phyloP scores from a whole-genome alignment of 495 filamentous ascomycete species.

The Tuber borchii region DNA sequence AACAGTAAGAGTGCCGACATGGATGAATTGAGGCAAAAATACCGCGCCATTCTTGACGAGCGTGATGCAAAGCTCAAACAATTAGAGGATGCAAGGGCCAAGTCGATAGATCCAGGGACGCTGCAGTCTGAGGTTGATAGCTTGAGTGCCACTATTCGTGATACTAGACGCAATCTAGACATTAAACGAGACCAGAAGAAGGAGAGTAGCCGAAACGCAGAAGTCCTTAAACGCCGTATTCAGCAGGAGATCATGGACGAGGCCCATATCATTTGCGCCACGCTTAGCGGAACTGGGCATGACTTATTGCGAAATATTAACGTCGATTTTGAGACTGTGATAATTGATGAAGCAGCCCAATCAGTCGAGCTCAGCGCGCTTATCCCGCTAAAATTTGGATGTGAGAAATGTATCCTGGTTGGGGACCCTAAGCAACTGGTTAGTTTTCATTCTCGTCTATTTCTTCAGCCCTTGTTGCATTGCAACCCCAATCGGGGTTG shows the following conservation, averaged over 20 bases:
- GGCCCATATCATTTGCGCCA: slow-evolving; percentile 89
- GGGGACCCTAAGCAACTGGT: slow-evolving; percentile 90
- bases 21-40: slow-evolving; percentile 73
- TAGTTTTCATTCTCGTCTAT: slow-evolving; percentile 9
- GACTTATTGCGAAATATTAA: slow-evolving; percentile 94
- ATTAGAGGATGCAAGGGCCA: slow-evolving; percentile 63
- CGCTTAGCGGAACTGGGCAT: slow-evolving; percentile 89
- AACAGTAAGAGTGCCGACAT: slow-evolving; percentile 53
- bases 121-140: slow-evolving; percentile 70
- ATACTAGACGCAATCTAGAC: slow-evolving; percentile 62
- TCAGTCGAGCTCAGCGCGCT: slow-evolving; percentile 95
- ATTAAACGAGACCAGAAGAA: slow-evolving; percentile 75
- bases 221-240: slow-evolving; percentile 71
- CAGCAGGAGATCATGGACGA: slow-evolving; percentile 87
- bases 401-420: slow-evolving; percentile 91
- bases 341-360: slow-evolving; percentile 97
- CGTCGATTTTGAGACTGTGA: slow-evolving; percentile 95
- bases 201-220: slow-evolving; percentile 71
- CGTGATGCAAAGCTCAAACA: slow-evolving; percentile 59
- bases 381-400: slow-evolving; percentile 95
- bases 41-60: slow-evolving; percentile 65
- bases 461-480: slow-evolving; percentile 7
- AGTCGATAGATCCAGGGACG: slow-evolving; percentile 47
- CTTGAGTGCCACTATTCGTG: slow-evolving; percentile 59
- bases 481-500: slow-evolving; percentile 10